phyloP scores from a whole-genome alignment of 2,329 filamentous ascomycete species.

The Lachnellula cervina region DNA sequence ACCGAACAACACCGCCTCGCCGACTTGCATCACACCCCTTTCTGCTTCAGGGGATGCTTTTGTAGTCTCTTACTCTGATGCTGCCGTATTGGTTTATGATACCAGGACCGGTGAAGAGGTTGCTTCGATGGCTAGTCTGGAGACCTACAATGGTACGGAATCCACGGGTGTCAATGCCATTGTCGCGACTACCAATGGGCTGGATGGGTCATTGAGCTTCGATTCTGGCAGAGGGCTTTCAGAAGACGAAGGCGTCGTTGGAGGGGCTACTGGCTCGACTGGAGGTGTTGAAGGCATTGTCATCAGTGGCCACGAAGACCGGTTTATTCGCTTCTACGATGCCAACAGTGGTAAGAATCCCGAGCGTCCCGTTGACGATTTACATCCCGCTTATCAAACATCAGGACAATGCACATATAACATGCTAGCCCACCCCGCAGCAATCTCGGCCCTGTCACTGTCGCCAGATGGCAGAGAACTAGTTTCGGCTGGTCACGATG shows the following conservation, averaged over 20 bases:
- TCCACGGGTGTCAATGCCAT: slow-evolving; percentile 85
- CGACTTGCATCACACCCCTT: slow-evolving; percentile 91
- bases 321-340: slow-evolving; percentile 95
- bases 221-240: slow-evolving; percentile 59
- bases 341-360: slow-evolving; percentile 85
- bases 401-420: slow-evolving; percentile 97
- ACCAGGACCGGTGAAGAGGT: slow-evolving; percentile 83
- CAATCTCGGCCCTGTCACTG: slow-evolving; percentile 86
- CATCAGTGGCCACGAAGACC: slow-evolving; percentile 94
- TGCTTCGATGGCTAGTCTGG: slow-evolving; percentile 85
- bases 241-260: slow-evolving; percentile 70
- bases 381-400: background rate
- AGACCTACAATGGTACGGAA: slow-evolving; percentile 85
- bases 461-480: slow-evolving; percentile 92
- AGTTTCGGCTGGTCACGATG: slow-evolving; percentile 93
- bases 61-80: slow-evolving; percentile 88
- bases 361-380: background rate
- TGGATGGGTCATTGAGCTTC: slow-evolving; percentile 59
- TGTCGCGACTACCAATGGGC: slow-evolving; percentile 76
- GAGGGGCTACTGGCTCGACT: slow-evolving; percentile 73
- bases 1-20: slow-evolving; percentile 63
- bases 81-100: slow-evolving; percentile 86
- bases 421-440: slow-evolving; percentile 93
- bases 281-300: slow-evolving; percentile 87
- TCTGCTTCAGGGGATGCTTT: slow-evolving; percentile 79